Evolutionary conservation across 2,329 filamentous ascomycete genomes (phyloP).

Genomic region (Aureobasidium sp.): DNA sequence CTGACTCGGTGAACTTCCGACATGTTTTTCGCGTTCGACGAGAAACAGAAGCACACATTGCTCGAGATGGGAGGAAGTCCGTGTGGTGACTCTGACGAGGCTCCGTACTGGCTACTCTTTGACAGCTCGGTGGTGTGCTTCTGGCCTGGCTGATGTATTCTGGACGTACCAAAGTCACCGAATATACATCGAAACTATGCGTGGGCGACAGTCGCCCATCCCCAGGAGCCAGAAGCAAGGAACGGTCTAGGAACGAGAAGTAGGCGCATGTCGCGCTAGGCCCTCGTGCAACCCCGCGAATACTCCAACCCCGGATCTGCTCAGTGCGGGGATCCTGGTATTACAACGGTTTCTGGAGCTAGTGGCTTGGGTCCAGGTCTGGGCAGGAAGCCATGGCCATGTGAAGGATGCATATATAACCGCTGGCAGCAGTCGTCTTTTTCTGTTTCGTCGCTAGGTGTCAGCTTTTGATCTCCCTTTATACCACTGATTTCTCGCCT

Average conservation of each 20-base stretch:
- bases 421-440: not conserved
- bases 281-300: constrained; percentile 3
- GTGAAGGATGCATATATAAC: constrained; percentile 5
- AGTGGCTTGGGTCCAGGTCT: constrained; percentile 8
- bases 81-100: too few relatives aligned
- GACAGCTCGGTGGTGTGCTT: not conserved
- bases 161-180: not conserved
- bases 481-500: not conserved
- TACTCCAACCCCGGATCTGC: not conserved
- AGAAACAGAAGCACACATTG: too few relatives aligned
- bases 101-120: not conserved
- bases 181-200: not conserved
- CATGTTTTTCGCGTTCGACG: not conserved
- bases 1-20: not conserved
- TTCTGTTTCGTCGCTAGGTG: not conserved
- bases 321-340: not conserved
- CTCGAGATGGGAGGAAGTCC: not conserved
- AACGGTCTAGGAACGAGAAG: not conserved
- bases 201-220: constrained; percentile 2
- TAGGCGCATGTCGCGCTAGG: not conserved
- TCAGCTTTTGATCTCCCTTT: not conserved
- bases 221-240: not conserved
- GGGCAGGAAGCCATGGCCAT: constrained; percentile 10
- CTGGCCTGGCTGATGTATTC: not conserved
- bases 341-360: not conserved